A percentile compares a stretch with the other conserved stretches of the same genome.
Evolutionary conservation across 495 filamentous ascomycete genomes (phyloP).

Genomic region (Annulohypoxylon nitens): DNA sequence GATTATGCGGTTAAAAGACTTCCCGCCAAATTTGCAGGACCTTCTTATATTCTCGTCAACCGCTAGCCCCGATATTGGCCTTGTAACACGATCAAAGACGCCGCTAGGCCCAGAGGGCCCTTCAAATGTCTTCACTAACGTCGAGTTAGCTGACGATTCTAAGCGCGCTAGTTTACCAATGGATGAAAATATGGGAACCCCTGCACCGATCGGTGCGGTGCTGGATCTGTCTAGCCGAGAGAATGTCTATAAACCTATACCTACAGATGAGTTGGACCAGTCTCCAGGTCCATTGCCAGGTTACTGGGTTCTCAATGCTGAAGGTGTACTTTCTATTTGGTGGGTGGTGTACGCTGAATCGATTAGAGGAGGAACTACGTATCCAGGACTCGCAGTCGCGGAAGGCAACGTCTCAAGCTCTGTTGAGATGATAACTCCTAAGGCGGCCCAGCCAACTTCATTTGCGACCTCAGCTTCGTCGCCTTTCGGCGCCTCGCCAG

Average conservation of each 20-base stretch:
- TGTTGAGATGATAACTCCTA: slow-evolving; percentile 43
- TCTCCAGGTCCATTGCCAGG: slow-evolving; percentile 88
- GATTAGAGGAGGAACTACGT: slow-evolving; percentile 77
- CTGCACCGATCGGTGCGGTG: slow-evolving; percentile 82
- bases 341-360: slow-evolving; percentile 92
- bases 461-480: slow-evolving; percentile 45
- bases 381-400: slow-evolving; percentile 72
- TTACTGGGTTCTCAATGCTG: slow-evolving; percentile 87
- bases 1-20: slow-evolving; percentile 78
- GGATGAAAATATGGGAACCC: slow-evolving; percentile 71
- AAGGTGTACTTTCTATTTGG: slow-evolving; percentile 88
- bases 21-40: slow-evolving; percentile 82
- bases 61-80: slow-evolving; percentile 77
- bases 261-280: slow-evolving; percentile 75
- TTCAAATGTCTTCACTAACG: slow-evolving; percentile 78
- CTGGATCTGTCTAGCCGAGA: slow-evolving; percentile 87
- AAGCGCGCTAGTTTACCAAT: slow-evolving; percentile 82
- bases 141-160: slow-evolving; percentile 79
- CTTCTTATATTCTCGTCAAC: slow-evolving; percentile 86
- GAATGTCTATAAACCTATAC: slow-evolving; percentile 81
- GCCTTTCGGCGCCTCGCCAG: slow-evolving; percentile 50
- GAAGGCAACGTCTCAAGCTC: slow-evolving; percentile 48
- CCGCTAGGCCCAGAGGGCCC: slow-evolving; percentile 72
- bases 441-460: slow-evolving; percentile 49
- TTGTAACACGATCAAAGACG: slow-evolving; percentile 77